Percentiles rank a stretch among this genome's conserved stretches.
Evolutionary conservation across 176 grass and related monocot species (phyloP).

Genomic region (Zoysia japonica): DNA sequence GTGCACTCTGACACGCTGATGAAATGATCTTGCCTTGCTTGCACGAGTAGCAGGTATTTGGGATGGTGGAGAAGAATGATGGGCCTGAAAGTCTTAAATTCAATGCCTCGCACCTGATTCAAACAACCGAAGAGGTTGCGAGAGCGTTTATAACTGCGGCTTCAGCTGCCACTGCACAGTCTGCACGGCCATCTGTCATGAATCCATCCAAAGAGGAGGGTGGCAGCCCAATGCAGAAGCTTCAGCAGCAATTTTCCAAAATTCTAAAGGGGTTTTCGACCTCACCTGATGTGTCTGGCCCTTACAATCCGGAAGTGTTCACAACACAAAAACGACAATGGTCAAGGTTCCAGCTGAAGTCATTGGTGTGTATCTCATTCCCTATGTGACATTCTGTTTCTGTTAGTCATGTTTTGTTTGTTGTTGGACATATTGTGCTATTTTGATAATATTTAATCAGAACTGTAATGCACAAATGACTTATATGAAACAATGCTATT

Average conservation of each 20-base stretch:
- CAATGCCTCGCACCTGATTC: constrained; percentile 47
- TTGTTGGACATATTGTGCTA: constrained; percentile 19
- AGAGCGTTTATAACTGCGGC: constrained; percentile 61
- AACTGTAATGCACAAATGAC: constrained; percentile 16
- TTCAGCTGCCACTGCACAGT: constrained; percentile 66
- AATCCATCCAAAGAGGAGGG: constrained; percentile 69
- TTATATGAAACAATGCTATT: constrained; percentile 11
- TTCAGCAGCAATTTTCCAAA: constrained; percentile 76
- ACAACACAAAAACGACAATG: constrained; percentile 92
- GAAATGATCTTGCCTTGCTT: constrained; percentile 17
- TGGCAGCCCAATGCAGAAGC: constrained; percentile 71
- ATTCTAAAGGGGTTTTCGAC: constrained; percentile 77
- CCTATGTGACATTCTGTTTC: constrained; percentile 8
- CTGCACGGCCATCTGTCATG: constrained; percentile 61
- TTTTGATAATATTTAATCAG: constrained; percentile 25
- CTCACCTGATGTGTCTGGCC: constrained; percentile 62
- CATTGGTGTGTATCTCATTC: constrained; percentile 58
- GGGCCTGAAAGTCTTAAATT: constrained; percentile 57
- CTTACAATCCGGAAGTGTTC: constrained; percentile 93
- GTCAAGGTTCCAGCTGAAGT: constrained; percentile 88
- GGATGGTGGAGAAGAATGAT: constrained; percentile 53
- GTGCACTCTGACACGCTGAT: neutral
- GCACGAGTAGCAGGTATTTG: constrained; percentile 28
- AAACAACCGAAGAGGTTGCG: constrained; percentile 75
- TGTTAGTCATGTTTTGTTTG: constrained; percentile 15